phyloP scores from a whole-genome alignment of 78 protist species.

The Isochrysis galbana region DNA sequence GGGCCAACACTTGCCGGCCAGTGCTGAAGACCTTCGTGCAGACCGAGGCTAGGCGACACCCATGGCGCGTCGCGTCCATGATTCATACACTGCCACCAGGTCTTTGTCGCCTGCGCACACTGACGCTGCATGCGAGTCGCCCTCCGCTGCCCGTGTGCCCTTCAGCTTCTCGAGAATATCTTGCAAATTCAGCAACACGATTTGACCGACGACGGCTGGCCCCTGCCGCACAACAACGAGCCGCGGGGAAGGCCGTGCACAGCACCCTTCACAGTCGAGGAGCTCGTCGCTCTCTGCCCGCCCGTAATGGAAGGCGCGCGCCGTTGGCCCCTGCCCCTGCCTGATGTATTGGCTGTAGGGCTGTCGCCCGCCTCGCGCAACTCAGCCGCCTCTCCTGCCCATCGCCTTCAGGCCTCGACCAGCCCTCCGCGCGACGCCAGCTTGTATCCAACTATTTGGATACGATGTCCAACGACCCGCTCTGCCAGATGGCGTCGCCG shows the following conservation, averaged over 20 bases:
- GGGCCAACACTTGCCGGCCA: too few relatives aligned
- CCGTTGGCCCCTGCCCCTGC: background rate
- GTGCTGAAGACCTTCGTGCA: too few relatives aligned
- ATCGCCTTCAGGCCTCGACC: background rate
- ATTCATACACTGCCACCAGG: background rate
- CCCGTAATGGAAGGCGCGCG: background rate
- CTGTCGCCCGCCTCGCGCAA: background rate
- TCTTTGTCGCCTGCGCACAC: too few relatives aligned
- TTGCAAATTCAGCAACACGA: background rate
- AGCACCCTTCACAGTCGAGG: background rate
- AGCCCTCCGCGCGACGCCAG: background rate
- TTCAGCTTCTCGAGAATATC: too few relatives aligned
- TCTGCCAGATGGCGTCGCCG: background rate
- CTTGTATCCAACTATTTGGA: background rate
- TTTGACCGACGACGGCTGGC: background rate
- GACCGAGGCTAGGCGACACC: too few relatives aligned
- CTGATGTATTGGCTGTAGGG: background rate
- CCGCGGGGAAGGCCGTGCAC: background rate
- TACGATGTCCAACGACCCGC: slow-evolving; percentile 5
- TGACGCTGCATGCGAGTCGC: too few relatives aligned
- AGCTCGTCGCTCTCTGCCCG: background rate
- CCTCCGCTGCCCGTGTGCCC: too few relatives aligned
- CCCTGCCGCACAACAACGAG: background rate
- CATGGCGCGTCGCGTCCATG: background rate
- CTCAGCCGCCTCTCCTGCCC: background rate